Percentiles rank a stretch among this genome's conserved stretches.
Conservation (phyloP, 179 eudicot species). For the Corrigiola litoralis region DNA sequence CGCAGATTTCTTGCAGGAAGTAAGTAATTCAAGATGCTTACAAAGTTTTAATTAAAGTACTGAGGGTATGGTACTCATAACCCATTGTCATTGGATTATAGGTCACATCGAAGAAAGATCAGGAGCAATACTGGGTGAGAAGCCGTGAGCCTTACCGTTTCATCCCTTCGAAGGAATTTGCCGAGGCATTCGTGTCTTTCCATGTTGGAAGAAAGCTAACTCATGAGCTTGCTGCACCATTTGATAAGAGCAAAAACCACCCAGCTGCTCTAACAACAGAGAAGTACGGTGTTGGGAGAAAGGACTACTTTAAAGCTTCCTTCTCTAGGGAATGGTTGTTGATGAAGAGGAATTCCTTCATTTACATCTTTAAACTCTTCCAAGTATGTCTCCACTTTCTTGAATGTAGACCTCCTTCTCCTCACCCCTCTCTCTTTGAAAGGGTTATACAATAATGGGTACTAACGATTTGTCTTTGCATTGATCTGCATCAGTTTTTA, state of each 20-base stretch:
- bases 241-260: slow-evolving; percentile 34
- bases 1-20: slow-evolving; percentile 45
- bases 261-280: slow-evolving; percentile 37
- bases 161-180: slow-evolving; percentile 29
- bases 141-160: slow-evolving; percentile 29
- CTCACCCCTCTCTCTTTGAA: too few relatives aligned
- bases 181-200: slow-evolving; percentile 34
- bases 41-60: neutral
- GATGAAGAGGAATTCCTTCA: slow-evolving; percentile 43
- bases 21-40: slow-evolving; percentile 2
- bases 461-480: neutral
- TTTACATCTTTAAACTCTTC: slow-evolving; percentile 33
- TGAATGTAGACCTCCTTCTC: neutral
- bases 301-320: slow-evolving; percentile 26
- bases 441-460: neutral
- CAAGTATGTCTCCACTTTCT: slow-evolving; percentile 19
- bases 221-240: slow-evolving; percentile 27
- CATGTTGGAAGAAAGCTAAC: slow-evolving; percentile 36
- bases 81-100: neutral
- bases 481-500: slow-evolving; percentile 34
- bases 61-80: neutral
- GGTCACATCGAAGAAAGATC: slow-evolving; percentile 50
- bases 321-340: slow-evolving; percentile 31
- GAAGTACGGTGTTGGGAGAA: slow-evolving; percentile 29
- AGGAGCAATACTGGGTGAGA: slow-evolving; percentile 33